Base-by-base conservation (phyloP, 192 early-diverging fungal species). In the Mortierella antarctica region DNA sequence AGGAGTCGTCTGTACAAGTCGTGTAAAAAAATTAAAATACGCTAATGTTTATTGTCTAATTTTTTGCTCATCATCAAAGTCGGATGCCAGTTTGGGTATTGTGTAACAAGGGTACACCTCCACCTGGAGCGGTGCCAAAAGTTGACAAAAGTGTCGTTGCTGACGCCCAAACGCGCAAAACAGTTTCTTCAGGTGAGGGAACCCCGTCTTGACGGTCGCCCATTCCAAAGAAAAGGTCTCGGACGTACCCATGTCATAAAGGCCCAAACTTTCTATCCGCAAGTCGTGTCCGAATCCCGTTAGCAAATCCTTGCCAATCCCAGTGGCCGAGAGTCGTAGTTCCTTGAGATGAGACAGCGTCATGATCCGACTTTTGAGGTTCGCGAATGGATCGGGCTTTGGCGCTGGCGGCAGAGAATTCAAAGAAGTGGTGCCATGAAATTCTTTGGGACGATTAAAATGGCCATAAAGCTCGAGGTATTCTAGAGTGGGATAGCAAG, bases 391-490 rank as follows among this genome's bases (percentile, higher is more conserved):
- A 39, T 74, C 47, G 48, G 61, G 52, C 21, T 44, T 58, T 2
- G 63, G 46, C 57, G 8, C 41, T 60, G 9, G 49, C 49, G 12
- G 58, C 58, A 0, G 63, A 65, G 15, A 65, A 65, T 14, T 45
- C 47, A n/a, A 15, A 9, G 15, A n/a, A 31, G 55, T 57, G 42
- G 55, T 45, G 14, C 14, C 23, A 31, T 18, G 21, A 11, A 0
- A 7, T 15, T 21, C 42, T 39, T 13, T 45, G 20, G n/a, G 6
- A 56, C 44, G 7, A 42, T 74, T 74, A 51, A 74, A 74, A 13
- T 55, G 50, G 7, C 57, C 64, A 20, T 74, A 65, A n/a, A 74
- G 72, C 61, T 74, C 72, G 17, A 74, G 20, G 15, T 74, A 65
- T n/a, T 66, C 65, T 23, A 74, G 31, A 31, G 63, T 74, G 9